phyloP scores from a whole-genome alignment of 305 asterid species.

The Caryopteris hybrid region DNA sequence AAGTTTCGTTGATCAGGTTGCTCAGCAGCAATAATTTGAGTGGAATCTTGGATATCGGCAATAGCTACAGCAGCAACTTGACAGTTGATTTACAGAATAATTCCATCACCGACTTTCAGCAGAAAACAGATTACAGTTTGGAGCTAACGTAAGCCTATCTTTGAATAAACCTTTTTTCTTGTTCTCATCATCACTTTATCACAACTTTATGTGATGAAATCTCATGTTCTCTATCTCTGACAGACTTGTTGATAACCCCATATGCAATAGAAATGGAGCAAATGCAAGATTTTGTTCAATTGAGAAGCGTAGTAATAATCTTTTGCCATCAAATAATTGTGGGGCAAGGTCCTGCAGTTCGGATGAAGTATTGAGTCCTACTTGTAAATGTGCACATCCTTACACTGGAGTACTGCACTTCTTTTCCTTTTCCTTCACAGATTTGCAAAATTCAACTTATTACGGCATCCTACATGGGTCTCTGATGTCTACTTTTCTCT shows the following conservation, averaged over 20 bases:
- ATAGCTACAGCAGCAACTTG: conserved; percentile 48
- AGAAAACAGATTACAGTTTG: conserved; percentile 40
- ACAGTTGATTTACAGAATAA: conserved; percentile 68
- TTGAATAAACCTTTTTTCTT: neutral
- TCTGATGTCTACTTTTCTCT: conserved; percentile 40
- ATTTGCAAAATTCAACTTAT: conserved; percentile 54
- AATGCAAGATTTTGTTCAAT: conserved; percentile 39
- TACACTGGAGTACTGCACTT: conserved; percentile 72
- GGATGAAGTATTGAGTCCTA: conserved; percentile 53
- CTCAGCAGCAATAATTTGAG: conserved; percentile 58
- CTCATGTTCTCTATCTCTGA: conserved; percentile 10
- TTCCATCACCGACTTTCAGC: conserved; percentile 42
- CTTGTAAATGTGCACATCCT: conserved; percentile 68
- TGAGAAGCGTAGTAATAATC: conserved; percentile 14
- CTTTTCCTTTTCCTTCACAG: conserved; percentile 66
- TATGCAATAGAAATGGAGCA: conserved; percentile 54
- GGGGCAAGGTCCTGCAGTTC: conserved; percentile 40
- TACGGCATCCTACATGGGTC: conserved; percentile 40
- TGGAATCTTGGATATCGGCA: conserved; percentile 68
- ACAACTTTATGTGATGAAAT: conserved; percentile 1
- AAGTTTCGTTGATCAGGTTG: conserved; percentile 35
- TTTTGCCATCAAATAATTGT: conserved; percentile 36
- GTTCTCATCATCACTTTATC: neutral
- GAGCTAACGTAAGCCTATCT: conserved; percentile 40
- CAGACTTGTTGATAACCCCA: conserved; percentile 72